Percentiles rank a stretch among this genome's conserved stretches.
Evolutionary conservation across 371 early-diverging fungal genomes (phyloP).

Genomic region (Lichtheimia corymbifera): DNA sequence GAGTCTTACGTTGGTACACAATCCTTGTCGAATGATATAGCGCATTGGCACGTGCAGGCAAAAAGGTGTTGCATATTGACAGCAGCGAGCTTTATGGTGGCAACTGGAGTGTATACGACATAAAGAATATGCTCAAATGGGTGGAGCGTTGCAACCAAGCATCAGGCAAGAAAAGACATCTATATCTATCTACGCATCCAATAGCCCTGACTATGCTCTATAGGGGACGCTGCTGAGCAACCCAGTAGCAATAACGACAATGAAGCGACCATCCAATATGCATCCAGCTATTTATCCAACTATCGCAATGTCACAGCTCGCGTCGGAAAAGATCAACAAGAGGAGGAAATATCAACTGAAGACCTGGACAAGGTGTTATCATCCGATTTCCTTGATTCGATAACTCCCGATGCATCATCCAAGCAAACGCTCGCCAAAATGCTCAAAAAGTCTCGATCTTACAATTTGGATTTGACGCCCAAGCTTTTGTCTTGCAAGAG

Average conservation of each 20-base stretch:
- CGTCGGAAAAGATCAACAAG: not conserved
- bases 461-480: conserved; percentile 81
- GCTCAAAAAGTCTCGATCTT: conserved; percentile 51
- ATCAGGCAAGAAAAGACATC: not conserved
- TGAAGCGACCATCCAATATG: conserved; percentile 12
- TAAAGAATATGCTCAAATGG: conserved; percentile 58
- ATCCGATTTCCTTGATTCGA: not conserved
- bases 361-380: not conserved
- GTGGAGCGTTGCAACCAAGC: not conserved
- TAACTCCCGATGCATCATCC: not conserved
- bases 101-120: conserved; percentile 65
- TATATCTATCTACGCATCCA: too few species aligned
- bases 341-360: not conserved
- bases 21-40: conserved; percentile 28
- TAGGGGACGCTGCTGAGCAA: too few species aligned
- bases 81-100: conserved; percentile 85
- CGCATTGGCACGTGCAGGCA: conserved; percentile 77
- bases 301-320: conserved; percentile 14
- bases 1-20: too few species aligned
- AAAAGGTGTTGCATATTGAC: conserved; percentile 92
- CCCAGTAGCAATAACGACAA: not conserved
- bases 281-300: conserved; percentile 15
- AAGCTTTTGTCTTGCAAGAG: conserved; percentile 77
- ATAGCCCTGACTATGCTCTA: too few species aligned
- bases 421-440: not conserved